Conservation (phyloP, 2,329 filamentous ascomycete species). For the Hypoxylon sp. region DNA sequence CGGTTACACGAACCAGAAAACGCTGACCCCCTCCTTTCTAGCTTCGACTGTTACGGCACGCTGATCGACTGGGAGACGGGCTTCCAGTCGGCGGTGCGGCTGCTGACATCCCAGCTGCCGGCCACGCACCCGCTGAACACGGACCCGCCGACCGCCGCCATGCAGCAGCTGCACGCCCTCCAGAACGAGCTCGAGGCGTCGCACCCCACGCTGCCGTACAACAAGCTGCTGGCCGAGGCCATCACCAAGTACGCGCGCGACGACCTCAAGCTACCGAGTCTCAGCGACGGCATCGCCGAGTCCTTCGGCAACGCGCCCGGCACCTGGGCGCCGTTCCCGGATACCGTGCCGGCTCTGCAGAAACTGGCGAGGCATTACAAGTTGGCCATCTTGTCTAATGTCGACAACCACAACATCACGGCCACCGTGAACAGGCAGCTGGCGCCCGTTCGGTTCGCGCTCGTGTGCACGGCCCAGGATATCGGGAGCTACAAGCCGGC, state of each 20-base stretch:
- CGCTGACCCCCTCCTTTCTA: slow-evolving; percentile 44
- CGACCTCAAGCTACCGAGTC: slow-evolving; percentile 53
- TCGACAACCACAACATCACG: slow-evolving; percentile 51
- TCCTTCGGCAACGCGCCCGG: slow-evolving; percentile 65
- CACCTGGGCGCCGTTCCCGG: slow-evolving; percentile 67
- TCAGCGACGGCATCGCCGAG: slow-evolving; percentile 55
- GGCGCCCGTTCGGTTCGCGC: slow-evolving; percentile 66
- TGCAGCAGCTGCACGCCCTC: slow-evolving; percentile 58
- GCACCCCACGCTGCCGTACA: slow-evolving; percentile 70
- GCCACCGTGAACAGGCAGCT: slow-evolving; percentile 54
- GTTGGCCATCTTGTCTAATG: slow-evolving; percentile 69
- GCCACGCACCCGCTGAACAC: slow-evolving; percentile 53
- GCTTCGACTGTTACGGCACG: slow-evolving; percentile 85
- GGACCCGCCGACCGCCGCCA: slow-evolving; percentile 54
- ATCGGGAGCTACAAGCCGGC: slow-evolving; percentile 79
- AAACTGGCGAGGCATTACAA: slow-evolving; percentile 64
- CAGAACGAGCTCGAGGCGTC: slow-evolving; percentile 63
- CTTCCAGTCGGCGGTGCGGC: slow-evolving; percentile 65
- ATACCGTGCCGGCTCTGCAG: slow-evolving; percentile 66
- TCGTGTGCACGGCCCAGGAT: slow-evolving; percentile 76
- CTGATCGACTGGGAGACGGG: slow-evolving; percentile 83
- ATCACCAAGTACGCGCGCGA: slow-evolving; percentile 61
- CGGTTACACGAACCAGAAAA: background rate
- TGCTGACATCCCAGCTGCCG: slow-evolving; percentile 56
- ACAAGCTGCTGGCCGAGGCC: slow-evolving; percentile 64